Evolutionary conservation across 2,329 filamentous ascomycete species (phyloP), one percentile per base, ranked within the genome.

Genomic region (Verticillium longisporum): DNA sequence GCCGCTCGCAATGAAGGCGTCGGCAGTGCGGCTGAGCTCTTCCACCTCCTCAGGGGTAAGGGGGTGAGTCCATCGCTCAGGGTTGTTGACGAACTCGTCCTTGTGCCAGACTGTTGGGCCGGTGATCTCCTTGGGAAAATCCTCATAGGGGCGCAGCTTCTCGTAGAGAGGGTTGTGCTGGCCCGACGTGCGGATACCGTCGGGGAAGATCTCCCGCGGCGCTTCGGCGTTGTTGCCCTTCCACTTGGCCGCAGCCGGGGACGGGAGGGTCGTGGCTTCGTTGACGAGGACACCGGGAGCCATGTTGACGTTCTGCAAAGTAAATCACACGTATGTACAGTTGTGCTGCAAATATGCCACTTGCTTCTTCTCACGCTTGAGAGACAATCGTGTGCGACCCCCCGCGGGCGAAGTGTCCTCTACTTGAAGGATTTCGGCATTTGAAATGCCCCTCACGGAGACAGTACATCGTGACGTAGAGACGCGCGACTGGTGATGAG

Each of bases 21-120:
- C 89, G 0, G 90, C 84, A 0, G 88, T 83, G 21, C 76, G 71
- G 68, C 84, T 84, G 57, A 95, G 77, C 69, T 93, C 90, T 10
- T 77, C 74, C 21, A 92, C 77, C 72, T 94, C 90, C 1, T 84
- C 81, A 0, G 79, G 73, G 0, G 82, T 87, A 70, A 93, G 90
- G 7, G 76, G 76, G 74, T 92, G 89, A 5, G 87, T 87, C 90
- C 90, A 94, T 72, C 81, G 81, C 67, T 90, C 86, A 0, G 88
- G 85, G 67, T 82, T 78, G 65, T 82, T 73, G 60, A 77, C 78
- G 68, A 87, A 91, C 36, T 90, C 87, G 34, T 85, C 82, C 5
- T 83, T 80, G 60, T 82, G 80, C 91, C 91, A 95, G 34, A 90
- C 85, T 0, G 89, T 93, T 0, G 84, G 83, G 11, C 90, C 90